Evolutionary conservation across 2,329 filamentous ascomycete species (phyloP), one percentile per base, ranked within the genome.

Genomic region (Ophiocordyceps camponoti-leonardi): DNA sequence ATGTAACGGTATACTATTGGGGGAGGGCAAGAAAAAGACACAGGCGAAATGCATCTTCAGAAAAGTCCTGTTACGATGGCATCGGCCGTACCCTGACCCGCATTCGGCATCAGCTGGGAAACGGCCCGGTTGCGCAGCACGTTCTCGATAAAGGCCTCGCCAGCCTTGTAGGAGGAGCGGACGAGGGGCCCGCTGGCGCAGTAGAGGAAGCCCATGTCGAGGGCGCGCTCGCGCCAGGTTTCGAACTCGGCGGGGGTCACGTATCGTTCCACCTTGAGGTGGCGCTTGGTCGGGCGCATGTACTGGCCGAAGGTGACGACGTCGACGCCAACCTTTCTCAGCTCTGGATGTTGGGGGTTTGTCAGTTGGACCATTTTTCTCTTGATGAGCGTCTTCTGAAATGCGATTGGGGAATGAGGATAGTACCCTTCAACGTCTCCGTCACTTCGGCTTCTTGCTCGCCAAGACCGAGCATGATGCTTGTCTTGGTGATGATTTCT

Each of bases 301-400:
- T 98, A 98, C 69, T 98, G 92, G n/a, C 92, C 92, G 54, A 98
- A 98, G 0, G 92, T 98, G 47, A 98, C 87, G 13, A 98, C 86
- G 54, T 98, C 92, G 42, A 95, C 88, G 49, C 84, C 70, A 47
- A 79, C 75, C 52, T 80, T 80, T 47, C 92, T 77, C 13, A 98
- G 73, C 61, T 93, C 85, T 77, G 52, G 3, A 16, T 8, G 2
- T 11, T 8, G 6, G 5, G 10, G 6, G 2, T 10, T 11, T 11
- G 26, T 28, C 26, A 28, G 26, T 8, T 28, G 5, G 10, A 28
- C 26, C 6, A 23, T 28, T 28, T 28, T 28, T 28, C 11, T 28
- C 23, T 8, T 4, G 23, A n/a, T n/a, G n/a, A n/a, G n/a, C n/a
- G n/a, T n/a, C n/a, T n/a, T n/a, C n/a, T n/a, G n/a, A n/a, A n/a